phyloP scores from a whole-genome alignment of 176 grass and related monocot species.

The Tuctoria greenei region DNA sequence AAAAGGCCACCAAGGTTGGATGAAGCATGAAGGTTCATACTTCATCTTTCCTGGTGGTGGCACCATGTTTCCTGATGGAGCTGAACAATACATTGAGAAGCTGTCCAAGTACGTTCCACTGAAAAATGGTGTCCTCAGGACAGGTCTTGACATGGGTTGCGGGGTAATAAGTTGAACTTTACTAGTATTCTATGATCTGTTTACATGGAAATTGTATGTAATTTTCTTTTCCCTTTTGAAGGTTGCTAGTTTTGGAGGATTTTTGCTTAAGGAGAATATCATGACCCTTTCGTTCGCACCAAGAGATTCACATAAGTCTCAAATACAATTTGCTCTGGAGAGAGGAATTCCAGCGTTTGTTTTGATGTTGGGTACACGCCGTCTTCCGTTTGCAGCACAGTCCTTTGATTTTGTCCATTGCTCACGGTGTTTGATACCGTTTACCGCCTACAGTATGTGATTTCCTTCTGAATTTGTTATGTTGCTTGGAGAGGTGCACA shows the following conservation, averaged over 20 bases:
- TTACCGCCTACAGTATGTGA: constrained; percentile 80
- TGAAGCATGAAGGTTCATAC: constrained; percentile 80
- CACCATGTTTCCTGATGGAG: constrained; percentile 91
- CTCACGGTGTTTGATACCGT: constrained; percentile 91
- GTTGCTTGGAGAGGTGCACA: constrained; percentile 13
- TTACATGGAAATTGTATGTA: not conserved
- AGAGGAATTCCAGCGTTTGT: constrained; percentile 94
- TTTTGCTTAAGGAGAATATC: constrained; percentile 82
- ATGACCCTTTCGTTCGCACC: constrained; percentile 92
- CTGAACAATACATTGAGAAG: constrained; percentile 77
- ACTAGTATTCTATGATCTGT: not conserved
- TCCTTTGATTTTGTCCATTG: constrained; percentile 93
- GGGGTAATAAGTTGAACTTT: constrained; percentile 63
- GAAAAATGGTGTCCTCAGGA: constrained; percentile 67
- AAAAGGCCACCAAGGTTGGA: constrained; percentile 96
- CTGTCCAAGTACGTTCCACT: constrained; percentile 62
- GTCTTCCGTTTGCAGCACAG: constrained; percentile 76
- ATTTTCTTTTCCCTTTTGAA: constrained; percentile 42
- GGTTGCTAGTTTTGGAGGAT: constrained; percentile 96
- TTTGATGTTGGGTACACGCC: constrained; percentile 77
- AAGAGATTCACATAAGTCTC: constrained; percentile 93
- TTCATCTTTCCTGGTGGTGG: constrained; percentile 93
- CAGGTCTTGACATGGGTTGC: constrained; percentile 92
- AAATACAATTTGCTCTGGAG: constrained; percentile 95
- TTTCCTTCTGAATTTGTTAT: not conserved